These are phyloP conservation scores for Cladophialophora immunda DNA, from an alignment of 2,329 filamentous ascomycete species.

Conservation along the genomic window DNA sequence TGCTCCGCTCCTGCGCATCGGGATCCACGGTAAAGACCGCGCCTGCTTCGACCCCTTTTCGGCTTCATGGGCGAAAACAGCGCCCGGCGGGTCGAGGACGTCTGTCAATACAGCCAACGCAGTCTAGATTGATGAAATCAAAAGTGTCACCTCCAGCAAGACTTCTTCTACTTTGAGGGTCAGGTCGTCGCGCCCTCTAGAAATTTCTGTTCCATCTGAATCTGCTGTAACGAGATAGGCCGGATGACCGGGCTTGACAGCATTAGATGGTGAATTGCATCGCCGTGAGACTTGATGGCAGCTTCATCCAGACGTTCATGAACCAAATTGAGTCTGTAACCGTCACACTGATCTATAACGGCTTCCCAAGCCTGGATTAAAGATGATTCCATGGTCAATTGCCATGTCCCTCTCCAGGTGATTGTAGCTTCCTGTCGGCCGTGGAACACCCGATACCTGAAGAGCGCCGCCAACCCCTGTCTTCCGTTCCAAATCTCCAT, in stretches of 20 bases:
- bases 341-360: too few species aligned
- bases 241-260: constrained; percentile 44
- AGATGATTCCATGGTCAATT: too few species aligned
- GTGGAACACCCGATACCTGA: constrained; percentile 3
- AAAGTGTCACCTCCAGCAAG: constrained; percentile 17
- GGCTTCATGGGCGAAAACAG: too few species aligned
- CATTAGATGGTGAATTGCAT: constrained; percentile 45
- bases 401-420: too few species aligned
- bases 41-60: too few species aligned
- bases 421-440: too few species aligned
- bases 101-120: too few species aligned
- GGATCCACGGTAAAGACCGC: too few species aligned
- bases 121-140: too few species aligned
- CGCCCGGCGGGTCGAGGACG: too few species aligned
- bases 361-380: too few species aligned
- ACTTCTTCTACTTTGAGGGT: constrained; percentile 22
- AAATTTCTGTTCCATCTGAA: constrained; percentile 37
- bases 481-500: constrained; percentile 49
- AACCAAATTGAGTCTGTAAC: constrained; percentile 15
- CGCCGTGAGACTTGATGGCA: constrained; percentile 41
- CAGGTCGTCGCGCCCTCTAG: constrained; percentile 19
- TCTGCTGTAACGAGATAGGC: constrained; percentile 48
- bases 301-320: constrained; percentile 24
- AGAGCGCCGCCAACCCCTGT: constrained; percentile 41
- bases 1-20: too few species aligned